phyloP scores from a whole-genome alignment of 305 asterid genomes.

The Solanum hybrid region DNA sequence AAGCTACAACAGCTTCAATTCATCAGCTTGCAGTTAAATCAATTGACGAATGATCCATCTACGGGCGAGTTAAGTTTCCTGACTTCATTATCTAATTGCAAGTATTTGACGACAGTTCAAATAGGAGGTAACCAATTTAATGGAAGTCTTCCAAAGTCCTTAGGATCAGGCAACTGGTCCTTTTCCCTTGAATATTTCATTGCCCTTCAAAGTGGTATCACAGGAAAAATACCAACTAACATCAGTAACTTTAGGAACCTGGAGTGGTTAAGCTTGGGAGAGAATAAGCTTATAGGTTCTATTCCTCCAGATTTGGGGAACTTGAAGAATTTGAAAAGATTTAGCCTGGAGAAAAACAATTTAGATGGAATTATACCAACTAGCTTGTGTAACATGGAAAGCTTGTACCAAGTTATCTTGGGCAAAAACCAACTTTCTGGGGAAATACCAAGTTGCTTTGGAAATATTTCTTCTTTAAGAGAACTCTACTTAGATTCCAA shows the following conservation, averaged over 20 bases:
- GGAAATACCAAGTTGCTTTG: conserved; percentile 10
- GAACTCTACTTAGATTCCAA: conserved; percentile 4
- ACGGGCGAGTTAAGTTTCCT: neutral
- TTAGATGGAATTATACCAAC: conserved; percentile 4
- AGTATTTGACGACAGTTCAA: neutral
- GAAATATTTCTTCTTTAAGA: conserved; percentile 6
- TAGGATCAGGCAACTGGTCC: conserved; percentile 7
- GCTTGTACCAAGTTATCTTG: neutral
- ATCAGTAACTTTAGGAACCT: conserved; percentile 11
- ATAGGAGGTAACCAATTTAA: neutral
- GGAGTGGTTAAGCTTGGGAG: neutral
- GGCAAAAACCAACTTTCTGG: neutral
- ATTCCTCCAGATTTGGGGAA: conserved; percentile 8
- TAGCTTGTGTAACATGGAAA: neutral
- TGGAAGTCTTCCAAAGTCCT: conserved; percentile 8
- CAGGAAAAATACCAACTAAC: conserved; percentile 3
- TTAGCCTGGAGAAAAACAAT: neutral
- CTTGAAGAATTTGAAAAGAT: neutral
- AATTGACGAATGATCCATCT: neutral
- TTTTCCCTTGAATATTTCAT: neutral
- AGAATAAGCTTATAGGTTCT: neutral
- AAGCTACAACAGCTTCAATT: conserved; percentile 14
- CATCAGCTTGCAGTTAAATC: neutral
- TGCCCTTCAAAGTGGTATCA: neutral
- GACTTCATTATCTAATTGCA: conserved; percentile 8